Evolutionary conservation across 1,139 yeast genomes (phyloP).

Genomic region (Nadsonia commutata): DNA sequence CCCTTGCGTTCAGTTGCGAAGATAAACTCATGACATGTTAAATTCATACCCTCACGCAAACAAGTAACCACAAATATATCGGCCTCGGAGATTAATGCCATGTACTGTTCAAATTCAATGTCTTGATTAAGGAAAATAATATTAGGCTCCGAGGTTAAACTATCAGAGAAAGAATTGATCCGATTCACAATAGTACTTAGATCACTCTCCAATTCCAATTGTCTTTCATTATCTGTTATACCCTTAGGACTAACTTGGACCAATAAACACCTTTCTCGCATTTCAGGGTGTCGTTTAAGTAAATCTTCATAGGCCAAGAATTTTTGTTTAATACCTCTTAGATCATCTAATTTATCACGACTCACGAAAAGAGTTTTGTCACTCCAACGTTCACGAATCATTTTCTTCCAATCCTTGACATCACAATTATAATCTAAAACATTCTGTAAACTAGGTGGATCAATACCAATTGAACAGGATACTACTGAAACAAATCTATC

Average conservation of each 20-base stretch:
- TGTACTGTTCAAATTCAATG: constrained; percentile 73
- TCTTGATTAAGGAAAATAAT: constrained; percentile 81
- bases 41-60: constrained; percentile 90
- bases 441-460: constrained; percentile 41
- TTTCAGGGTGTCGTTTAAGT: constrained; percentile 54
- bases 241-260: constrained; percentile 68
- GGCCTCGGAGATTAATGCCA: constrained; percentile 77
- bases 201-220: constrained; percentile 51
- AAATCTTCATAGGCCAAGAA: constrained; percentile 75
- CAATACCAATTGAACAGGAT: constrained; percentile 77
- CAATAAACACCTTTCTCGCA: constrained; percentile 53
- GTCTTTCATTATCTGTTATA: constrained; percentile 28
- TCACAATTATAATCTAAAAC: constrained; percentile 33
- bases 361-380: constrained; percentile 58
- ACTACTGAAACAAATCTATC: constrained; percentile 57
- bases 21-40: constrained; percentile 89
- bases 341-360: constrained; percentile 75
- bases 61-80: constrained; percentile 79
- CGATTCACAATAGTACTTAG: constrained; percentile 68
- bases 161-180: constrained; percentile 66
- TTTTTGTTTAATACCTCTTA: constrained; percentile 83
- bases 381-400: constrained; percentile 70
- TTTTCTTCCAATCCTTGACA: constrained; percentile 53
- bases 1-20: constrained; percentile 60
- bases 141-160: constrained; percentile 39